Evolutionary conservation across 2,329 filamentous ascomycete genomes (phyloP), one percentile per base, ranked within the genome.

Genomic region (Nemania sp.): DNA sequence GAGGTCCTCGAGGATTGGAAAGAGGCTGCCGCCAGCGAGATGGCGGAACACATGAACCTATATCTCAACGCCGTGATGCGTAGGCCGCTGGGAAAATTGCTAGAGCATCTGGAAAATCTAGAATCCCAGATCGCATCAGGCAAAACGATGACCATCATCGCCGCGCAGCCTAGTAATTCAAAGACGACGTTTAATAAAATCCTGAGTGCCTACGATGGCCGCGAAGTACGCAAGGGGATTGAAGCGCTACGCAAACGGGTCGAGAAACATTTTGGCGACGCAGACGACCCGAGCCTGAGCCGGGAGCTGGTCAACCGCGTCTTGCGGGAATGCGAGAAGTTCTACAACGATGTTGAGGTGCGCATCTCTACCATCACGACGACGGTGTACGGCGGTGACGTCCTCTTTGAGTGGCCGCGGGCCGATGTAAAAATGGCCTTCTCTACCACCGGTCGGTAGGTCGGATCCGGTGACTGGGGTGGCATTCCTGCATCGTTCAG

Each of bases 251-350:
- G 89, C 71, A 97, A 96, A 79, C 86, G 94, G 51, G 91, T 98
- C 1, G 94, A 98, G 77, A 99, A 98, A 79, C 94, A 98, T 76
- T 98, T 98, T 80, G 92, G 92, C 45, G 92, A 96, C 67, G 90
- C 88, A 5, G 92, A 96, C 68, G 90, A 93, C 65, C 86, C 87
- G 57, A 84, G 79, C 20, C 79, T 89, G 55, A 89, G 86, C 68
- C 79, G 80, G 51, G 79, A 79, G 37, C 77, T 89, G 42, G 86
- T 88, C 21, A 75, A 75, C 52, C 82, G 83, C 72, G 84, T 89
- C 39, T 74, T 85, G 49, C 77, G 77, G 60, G 84, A 87, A 71
- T 88, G 86, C 71, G 86, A 88, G 74, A 77, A 73, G 61, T 89
- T 85, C 69, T 89, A 89, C 70, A 79, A 80, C 56, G 81, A 84